Evolutionary conservation across 1,284 basidiomycete species (phyloP), one percentile per base, ranked within the genome.

Genomic region (Cutaneotrichosporon spelunceum): DNA sequence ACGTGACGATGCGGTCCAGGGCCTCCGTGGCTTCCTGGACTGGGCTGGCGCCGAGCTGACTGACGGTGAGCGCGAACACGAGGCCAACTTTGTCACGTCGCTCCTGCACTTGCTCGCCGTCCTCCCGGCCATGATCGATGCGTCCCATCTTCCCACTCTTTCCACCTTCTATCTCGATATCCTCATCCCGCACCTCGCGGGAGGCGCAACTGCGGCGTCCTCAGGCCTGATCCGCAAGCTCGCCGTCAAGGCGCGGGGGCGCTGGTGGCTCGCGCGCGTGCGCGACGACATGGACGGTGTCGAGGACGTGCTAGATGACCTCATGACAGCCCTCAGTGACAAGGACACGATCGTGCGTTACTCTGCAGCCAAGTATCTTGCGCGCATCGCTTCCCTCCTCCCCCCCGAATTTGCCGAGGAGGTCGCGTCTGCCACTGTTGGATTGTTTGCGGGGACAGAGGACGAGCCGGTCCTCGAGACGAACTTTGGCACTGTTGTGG

Each of bases 261-360:
- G 78, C 48, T 74, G 75, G 71, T 79, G 78, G 78, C 50, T 76
- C 3, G 71, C 75, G 1, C 69, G 66, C 26, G 57, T 78, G 23
- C 69, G 70, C 4, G 86, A 88, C n/a, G 88, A 94, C 27, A 82
- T 93, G 2, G 88, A 90, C 54, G 86, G 88, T 57, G 83, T 93
- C 5, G 95, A 99, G 72, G 77, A 78, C 0, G 83, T 87, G 34
- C 80, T 98, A 16, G 87, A 90, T 63, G 84, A 87, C 39, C 79
- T 98, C 2, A 86, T 98, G 72, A 82, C 82, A 30, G 82, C 84
- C 13, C 79, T 98, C 23, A 88, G 91, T 70, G 92, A 98, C 78
- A 91, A 87, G 91, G 94, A 98, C 73, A 97, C 96, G 0, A 82
- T 93, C 30, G 93, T 99, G 23, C 89, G 96, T 52, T 99, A 93